phyloP scores from a whole-genome alignment of 805 yeast genomes.

The Saccharomyces paradoxus region DNA sequence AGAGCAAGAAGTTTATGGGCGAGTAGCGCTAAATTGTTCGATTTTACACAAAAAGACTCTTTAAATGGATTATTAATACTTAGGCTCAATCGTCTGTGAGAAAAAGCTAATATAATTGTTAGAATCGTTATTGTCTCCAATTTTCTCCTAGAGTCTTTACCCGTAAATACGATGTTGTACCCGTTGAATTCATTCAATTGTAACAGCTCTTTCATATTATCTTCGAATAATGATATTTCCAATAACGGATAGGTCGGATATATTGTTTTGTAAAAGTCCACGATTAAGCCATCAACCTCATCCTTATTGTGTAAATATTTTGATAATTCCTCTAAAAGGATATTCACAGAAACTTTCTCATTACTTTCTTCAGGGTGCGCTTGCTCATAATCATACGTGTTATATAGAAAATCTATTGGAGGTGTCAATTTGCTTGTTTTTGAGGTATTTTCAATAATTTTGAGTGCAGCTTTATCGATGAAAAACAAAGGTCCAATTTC shows the following conservation, averaged over 20 bases:
- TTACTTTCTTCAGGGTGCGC: not conserved
- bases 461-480: slow-evolving; percentile 15
- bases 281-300: not conserved
- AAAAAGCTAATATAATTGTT: slow-evolving; percentile 5
- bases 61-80: not conserved
- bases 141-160: slow-evolving; percentile 8
- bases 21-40: not conserved
- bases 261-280: slow-evolving; percentile 2
- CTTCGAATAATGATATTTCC: slow-evolving; percentile 6
- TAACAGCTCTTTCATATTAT: not conserved
- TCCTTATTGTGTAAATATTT: not conserved
- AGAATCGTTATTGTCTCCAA: slow-evolving; percentile 9
- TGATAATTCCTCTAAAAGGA: not conserved
- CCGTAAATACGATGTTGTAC: slow-evolving; percentile 5
- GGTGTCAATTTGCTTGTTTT: slow-evolving; percentile 5
- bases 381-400: slow-evolving; percentile 3
- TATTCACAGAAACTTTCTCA: not conserved
- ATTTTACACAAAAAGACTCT: not conserved
- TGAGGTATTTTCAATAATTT: slow-evolving; percentile 8
- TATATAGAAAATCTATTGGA: slow-evolving; percentile 12
- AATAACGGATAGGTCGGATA: slow-evolving; percentile 8
- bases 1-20: slow-evolving; percentile 6
- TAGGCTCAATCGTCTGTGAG: not conserved
- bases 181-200: not conserved
- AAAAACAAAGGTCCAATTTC: slow-evolving; percentile 9